Evolutionary conservation across 257 asterid species (phyloP).

Genomic region (Gentiana macrophylla): DNA sequence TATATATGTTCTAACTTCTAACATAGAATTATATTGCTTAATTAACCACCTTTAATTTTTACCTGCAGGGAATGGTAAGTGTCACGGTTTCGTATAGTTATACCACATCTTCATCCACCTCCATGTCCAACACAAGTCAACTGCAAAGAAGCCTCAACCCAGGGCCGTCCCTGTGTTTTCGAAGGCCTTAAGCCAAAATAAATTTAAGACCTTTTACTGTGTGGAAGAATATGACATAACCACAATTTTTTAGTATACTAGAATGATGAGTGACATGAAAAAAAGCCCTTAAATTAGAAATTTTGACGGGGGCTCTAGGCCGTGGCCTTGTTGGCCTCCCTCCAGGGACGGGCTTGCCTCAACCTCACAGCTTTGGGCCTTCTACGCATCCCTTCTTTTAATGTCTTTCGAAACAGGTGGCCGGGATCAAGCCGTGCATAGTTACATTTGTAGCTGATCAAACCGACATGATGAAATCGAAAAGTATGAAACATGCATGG

Average conservation of each 20-base stretch:
- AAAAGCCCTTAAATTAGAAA: constrained; percentile 5
- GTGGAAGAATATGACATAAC: constrained; percentile 18
- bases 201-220: neutral
- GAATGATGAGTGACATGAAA: constrained; percentile 13
- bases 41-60: too few species aligned
- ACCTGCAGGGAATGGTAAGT: neutral
- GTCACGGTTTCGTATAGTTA: neutral
- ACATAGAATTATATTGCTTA: too few species aligned
- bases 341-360: too few species aligned
- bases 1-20: too few species aligned
- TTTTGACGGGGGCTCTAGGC: constrained; percentile 30
- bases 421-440: too few species aligned
- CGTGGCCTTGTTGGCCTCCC: constrained; percentile 24
- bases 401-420: too few species aligned
- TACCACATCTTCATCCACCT: constrained; percentile 29
- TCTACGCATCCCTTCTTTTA: too few species aligned
- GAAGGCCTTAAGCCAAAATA: too few species aligned
- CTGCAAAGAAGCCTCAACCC: constrained; percentile 56
- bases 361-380: too few species aligned
- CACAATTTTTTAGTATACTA: constrained; percentile 47
- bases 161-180: constrained; percentile 35
- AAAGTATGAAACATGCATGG: constrained; percentile 22
- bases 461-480: constrained; percentile 50
- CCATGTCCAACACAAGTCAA: constrained; percentile 61
- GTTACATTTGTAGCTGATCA: constrained; percentile 71